Evolutionary conservation across 495 filamentous ascomycete species (phyloP), one percentile per base, ranked within the genome.

Genomic region (Evansstolkia leycettana): DNA sequence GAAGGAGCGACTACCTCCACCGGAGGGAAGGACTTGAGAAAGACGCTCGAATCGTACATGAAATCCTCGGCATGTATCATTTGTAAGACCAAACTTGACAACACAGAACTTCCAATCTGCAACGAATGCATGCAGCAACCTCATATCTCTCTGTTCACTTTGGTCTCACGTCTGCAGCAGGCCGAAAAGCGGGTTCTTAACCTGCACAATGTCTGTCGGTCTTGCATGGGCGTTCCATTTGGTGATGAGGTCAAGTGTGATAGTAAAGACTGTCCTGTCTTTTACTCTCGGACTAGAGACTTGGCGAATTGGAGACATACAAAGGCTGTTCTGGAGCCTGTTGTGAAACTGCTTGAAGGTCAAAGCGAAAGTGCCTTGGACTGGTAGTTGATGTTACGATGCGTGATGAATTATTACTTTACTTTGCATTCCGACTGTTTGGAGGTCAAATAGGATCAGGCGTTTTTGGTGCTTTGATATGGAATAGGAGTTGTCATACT

Each of bases 261-360:
- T 48, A 93, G 82, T 43, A 70, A 77, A 54, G 90, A 94, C 56
- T 98, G 90, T 52, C 82, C 87, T 0, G 83, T 94, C 2, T 95
- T 90, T 47, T 98, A 95, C 52, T 80, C 81, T 1, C 61, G 92
- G 34, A 74, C 81, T 8, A 81, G 80, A 57, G 79, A 87, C 57
- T 52, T 55, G 37, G 67, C 78, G 8, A 58, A 67, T 53, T 64
- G 82, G 42, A 65, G 61, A 37, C 73, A 65, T 40, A 69, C 78
- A 43, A 76, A 50, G 57, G 56, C 53, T 16, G 58, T 72, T 18
- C 53, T 72, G 19, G 71, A 65, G 46, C 75, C 73, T 17, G 65
- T 76, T 3, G 55, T 82, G 7, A 53, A 62, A 44, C 50, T 69
- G 36, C 54, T 88, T 38, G 64, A 70, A 37, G 62, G 68, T 28